Conservation (phyloP, 208 protist genomes). For the Leptomonas seymouri region DNA sequence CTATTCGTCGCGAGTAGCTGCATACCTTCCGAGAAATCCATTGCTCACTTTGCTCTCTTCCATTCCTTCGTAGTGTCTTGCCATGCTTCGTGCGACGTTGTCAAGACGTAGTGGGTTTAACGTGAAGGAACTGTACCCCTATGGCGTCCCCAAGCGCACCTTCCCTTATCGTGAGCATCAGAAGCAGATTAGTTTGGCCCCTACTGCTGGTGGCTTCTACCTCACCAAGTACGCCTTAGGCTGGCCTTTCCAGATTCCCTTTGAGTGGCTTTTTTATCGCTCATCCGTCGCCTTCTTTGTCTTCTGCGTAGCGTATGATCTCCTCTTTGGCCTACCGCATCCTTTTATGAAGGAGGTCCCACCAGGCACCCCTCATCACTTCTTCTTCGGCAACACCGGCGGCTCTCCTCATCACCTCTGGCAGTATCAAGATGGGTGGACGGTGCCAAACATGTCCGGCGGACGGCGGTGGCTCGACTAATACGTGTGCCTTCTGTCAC, state of each 20-base stretch:
- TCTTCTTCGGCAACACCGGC: slow-evolving; percentile 86
- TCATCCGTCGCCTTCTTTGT: slow-evolving; percentile 72
- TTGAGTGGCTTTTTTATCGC: slow-evolving; percentile 90
- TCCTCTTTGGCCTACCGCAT: slow-evolving; percentile 83
- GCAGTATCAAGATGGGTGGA: slow-evolving; percentile 91
- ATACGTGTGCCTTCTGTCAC: background rate
- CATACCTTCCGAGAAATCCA: slow-evolving; percentile 14
- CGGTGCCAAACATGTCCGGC: slow-evolving; percentile 89
- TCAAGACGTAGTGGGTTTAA: slow-evolving; percentile 68
- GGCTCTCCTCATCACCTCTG: slow-evolving; percentile 87
- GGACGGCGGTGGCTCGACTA: slow-evolving; percentile 79
- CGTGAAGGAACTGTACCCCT: slow-evolving; percentile 79
- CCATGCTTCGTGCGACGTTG: slow-evolving; percentile 68
- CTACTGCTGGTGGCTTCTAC: slow-evolving; percentile 85
- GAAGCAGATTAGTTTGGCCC: slow-evolving; percentile 84
- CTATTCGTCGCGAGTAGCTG: background rate
- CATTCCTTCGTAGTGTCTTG: slow-evolving; percentile 15
- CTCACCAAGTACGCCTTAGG: slow-evolving; percentile 84
- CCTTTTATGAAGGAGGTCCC: slow-evolving; percentile 86
- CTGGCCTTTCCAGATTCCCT: slow-evolving; percentile 91
- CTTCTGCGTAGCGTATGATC: slow-evolving; percentile 74
- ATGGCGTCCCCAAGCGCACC: slow-evolving; percentile 88
- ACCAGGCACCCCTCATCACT: slow-evolving; percentile 78
- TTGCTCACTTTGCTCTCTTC: slow-evolving; percentile 18
- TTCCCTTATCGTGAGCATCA: slow-evolving; percentile 88